Base-by-base conservation (phyloP, 768 basidiomycete genomes). In the Boletus rubescentipes region DNA sequence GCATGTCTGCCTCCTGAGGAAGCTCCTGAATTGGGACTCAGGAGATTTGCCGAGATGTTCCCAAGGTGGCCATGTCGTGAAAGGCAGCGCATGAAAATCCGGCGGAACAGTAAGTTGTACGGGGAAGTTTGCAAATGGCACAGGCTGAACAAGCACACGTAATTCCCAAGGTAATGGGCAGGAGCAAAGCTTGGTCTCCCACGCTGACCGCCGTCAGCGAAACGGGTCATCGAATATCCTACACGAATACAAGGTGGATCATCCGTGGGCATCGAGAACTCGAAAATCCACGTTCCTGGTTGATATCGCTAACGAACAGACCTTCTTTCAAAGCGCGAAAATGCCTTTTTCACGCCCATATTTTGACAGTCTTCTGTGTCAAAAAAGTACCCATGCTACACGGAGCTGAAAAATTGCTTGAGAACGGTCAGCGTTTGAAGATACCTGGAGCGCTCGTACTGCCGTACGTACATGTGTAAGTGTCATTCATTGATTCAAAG, bases 31-130 rank as follows among this genome's bases (percentile, higher is more conserved):
- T 35, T 21, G 43, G 16, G 26, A 35, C 43, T 12, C n/a, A 39
- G 50, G 54, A 36, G 66, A 63, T 69, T 56, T 63, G 51, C 67
- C 55, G 42, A 55, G 50, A 43, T 46, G 61, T 65, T 67, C 65
- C 57, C 66, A 67, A 65, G 67, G 51, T 35, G 51, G 46, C 37
- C 57, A 54, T 44, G 32, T 57, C 54, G 57, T 62, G 49, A 53
- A 59, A 40, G 34, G 41, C 37, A 53, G 38, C 43, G 47, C 55
- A 55, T 58, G 66, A 53, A 69, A 55, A 61, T 66, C 63, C 54
- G 66, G 61, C 53, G 63, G 67, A 63, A 53, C 40, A 39, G 23
- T 21, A 26, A 26, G 4, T 6, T 40, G 30, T 29, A 56, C 39
- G 37, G 56, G 32, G 21, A 54, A 40, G 46, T 53, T 51, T 51